phyloP scores from a whole-genome alignment of 768 basidiomycete species.

The Chalciporus piperatus region DNA sequence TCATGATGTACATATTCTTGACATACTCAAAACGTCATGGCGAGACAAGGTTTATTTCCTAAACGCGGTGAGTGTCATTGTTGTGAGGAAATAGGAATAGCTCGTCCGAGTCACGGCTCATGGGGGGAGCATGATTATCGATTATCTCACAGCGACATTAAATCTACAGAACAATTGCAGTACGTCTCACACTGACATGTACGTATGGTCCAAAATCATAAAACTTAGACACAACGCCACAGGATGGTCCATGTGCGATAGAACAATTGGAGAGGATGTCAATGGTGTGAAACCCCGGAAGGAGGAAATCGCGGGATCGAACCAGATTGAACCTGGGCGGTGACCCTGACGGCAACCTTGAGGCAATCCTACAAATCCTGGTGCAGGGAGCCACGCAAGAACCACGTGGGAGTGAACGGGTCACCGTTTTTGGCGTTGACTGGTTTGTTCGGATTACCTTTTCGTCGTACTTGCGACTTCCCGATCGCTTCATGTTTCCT shows the following conservation, averaged over 20 bases:
- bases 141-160: too few relatives aligned
- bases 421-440: slow-evolving; percentile 17
- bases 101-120: not conserved
- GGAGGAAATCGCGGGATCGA: slow-evolving; percentile 11
- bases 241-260: not conserved
- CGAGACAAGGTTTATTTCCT: not conserved
- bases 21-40: too few relatives aligned
- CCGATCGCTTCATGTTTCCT: slow-evolving; percentile 17
- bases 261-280: not conserved
- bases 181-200: too few relatives aligned
- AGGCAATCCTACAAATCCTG: slow-evolving; percentile 8
- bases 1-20: not conserved
- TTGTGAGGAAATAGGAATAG: not conserved
- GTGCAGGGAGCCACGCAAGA: slow-evolving; percentile 19
- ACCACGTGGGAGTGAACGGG: slow-evolving; percentile 24
- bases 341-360: slow-evolving; percentile 7
- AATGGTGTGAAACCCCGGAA: slow-evolving; percentile 3
- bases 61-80: not conserved
- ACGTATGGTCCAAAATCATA: not conserved
- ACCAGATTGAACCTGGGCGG: slow-evolving; percentile 10
- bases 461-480: slow-evolving; percentile 15
- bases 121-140: too few relatives aligned
- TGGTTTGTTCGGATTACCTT: slow-evolving; percentile 5
- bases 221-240: not conserved
- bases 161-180: too few relatives aligned